A percentile compares a stretch with the other conserved stretches of the same genome.
phyloP scores from a whole-genome alignment of 2,329 filamentous ascomycete species.

The Sporothrix globosa region DNA sequence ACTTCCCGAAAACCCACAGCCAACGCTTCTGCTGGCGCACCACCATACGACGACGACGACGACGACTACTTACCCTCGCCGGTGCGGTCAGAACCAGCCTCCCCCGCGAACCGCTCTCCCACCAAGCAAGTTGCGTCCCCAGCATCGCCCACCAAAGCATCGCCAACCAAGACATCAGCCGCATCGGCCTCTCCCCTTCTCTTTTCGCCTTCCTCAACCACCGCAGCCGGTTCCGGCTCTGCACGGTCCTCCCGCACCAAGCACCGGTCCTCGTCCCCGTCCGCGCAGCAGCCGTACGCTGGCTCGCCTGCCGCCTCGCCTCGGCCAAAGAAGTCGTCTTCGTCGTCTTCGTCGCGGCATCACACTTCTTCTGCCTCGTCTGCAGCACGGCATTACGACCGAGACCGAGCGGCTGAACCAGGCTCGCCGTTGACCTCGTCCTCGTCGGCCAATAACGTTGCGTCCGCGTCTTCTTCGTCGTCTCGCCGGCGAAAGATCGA shows the following conservation, averaged over 20 bases:
- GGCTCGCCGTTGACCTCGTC: constrained; percentile 22
- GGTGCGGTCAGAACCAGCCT: constrained; percentile 32
- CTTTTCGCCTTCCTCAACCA: constrained; percentile 14
- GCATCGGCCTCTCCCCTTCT: constrained; percentile 9
- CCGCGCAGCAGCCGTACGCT: constrained; percentile 10
- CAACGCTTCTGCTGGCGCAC: constrained; percentile 38
- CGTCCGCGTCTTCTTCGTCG: constrained; percentile 49
- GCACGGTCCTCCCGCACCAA: constrained; percentile 37
- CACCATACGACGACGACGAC: constrained; percentile 45
- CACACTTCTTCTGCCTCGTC: constrained; percentile 21
- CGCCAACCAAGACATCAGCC: constrained; percentile 28
- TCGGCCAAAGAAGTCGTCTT: constrained; percentile 27
- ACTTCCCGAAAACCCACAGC: constrained; percentile 51
- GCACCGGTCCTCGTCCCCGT: constrained; percentile 24
- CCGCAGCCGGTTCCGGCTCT: constrained; percentile 40
- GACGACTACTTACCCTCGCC: constrained; percentile 39
- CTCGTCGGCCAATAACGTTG: constrained; percentile 6
- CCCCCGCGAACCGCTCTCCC: constrained; percentile 38
- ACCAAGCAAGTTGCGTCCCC: constrained; percentile 41
- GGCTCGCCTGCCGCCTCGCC: constrained; percentile 10
- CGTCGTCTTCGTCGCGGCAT: constrained; percentile 23
- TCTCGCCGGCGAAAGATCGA: constrained; percentile 61
- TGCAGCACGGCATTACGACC: constrained; percentile 3
- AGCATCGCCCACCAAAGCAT: constrained; percentile 29
- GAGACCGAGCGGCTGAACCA: constrained; percentile 3